phyloP scores from a whole-genome alignment of 768 basidiomycete species.

The Nidularia pulvinata region DNA sequence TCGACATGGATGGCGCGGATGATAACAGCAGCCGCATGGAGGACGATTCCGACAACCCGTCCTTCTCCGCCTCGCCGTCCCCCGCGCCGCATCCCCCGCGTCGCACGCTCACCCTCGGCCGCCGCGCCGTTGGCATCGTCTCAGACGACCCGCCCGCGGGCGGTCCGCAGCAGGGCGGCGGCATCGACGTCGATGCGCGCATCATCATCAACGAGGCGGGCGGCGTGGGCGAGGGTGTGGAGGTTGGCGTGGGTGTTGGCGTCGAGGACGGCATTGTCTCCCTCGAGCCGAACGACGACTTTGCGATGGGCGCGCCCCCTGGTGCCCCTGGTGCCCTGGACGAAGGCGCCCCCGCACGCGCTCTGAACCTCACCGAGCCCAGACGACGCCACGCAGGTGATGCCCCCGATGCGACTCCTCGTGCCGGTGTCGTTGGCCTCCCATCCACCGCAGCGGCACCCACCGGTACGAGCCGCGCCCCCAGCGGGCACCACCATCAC shows the following conservation, averaged over 20 bases:
- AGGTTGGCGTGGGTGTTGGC: constrained; percentile 40
- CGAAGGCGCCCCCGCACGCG: constrained; percentile 1
- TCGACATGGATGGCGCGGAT: constrained; percentile 36
- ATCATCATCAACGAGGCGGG: constrained; percentile 42
- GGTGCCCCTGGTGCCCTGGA: constrained; percentile 82
- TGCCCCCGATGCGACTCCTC: constrained; percentile 61
- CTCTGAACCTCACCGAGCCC: constrained; percentile 16
- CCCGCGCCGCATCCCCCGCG: constrained; percentile 18
- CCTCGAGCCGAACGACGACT: constrained; percentile 82
- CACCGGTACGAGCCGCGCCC: constrained; percentile 1
- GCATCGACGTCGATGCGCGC: constrained; percentile 25
- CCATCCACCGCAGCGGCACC: constrained; percentile 26
- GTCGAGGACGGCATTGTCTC: constrained; percentile 80
- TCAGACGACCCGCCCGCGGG: constrained; percentile 17
- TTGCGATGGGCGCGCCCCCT: constrained; percentile 89
- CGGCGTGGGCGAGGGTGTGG: constrained; percentile 15
- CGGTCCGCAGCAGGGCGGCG: constrained; percentile 4
- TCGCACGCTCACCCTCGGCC: constrained; percentile 14
- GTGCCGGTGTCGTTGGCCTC: constrained; percentile 58
- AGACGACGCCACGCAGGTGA: constrained; percentile 24
- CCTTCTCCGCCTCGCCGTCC: constrained; percentile 26
- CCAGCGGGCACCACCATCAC: background rate
- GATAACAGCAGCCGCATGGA: constrained; percentile 5
- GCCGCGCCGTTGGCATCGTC: constrained; percentile 37
- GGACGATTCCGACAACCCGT: constrained; percentile 18